Conservation (phyloP, 106 monocot species). For the Dactylorhiza incarnata region DNA sequence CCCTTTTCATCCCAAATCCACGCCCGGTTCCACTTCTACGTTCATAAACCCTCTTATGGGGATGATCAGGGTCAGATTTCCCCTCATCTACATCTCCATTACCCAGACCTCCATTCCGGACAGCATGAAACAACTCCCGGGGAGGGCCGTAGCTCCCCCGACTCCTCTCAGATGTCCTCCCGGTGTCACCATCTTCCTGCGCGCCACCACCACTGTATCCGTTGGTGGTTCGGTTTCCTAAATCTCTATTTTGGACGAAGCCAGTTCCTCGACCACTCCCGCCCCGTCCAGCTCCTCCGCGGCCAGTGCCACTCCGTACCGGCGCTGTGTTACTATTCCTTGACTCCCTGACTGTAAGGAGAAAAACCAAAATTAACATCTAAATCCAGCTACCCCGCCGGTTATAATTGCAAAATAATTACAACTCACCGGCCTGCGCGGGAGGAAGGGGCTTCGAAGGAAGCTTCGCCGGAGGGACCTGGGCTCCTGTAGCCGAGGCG, state of each 20-base stretch:
- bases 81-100: no score
- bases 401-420: no score
- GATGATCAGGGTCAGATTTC: no score
- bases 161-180: no score
- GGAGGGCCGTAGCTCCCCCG: no score
- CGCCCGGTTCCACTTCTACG: constrained; percentile 36
- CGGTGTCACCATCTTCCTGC: no score
- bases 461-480: neutral
- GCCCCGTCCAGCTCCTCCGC: neutral
- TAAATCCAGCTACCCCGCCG: no score
- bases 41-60: constrained; percentile 12
- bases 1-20: constrained; percentile 31
- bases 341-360: neutral
- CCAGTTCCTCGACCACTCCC: neutral
- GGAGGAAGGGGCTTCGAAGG: neutral
- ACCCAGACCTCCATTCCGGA: no score
- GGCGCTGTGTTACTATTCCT: neutral
- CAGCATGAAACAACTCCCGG: no score
- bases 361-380: neutral
- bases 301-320: neutral
- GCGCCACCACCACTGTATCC: no score
- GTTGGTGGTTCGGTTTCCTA: neutral
- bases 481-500: neutral
- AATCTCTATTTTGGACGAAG: neutral
- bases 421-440: neutral